A percentile compares a stretch with the other conserved stretches of the same genome.
phyloP scores from a whole-genome alignment of 2,329 filamentous ascomycete species.

The Nannizziopsis barbatae region DNA sequence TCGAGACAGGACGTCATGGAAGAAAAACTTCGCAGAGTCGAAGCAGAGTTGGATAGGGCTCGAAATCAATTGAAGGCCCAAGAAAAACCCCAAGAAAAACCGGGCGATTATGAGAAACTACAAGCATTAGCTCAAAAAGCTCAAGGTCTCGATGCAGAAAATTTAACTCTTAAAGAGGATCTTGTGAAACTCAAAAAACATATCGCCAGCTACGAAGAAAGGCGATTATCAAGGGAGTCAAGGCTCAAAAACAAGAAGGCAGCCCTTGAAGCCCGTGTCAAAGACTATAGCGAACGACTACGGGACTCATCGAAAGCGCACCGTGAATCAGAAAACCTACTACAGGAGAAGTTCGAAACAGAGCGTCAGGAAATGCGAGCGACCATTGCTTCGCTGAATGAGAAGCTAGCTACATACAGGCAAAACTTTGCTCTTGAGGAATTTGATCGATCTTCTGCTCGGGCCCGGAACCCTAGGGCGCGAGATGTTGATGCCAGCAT shows the following conservation, averaged over 20 bases:
- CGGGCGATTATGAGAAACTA: conserved; percentile 27
- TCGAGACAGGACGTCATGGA: conserved; percentile 12
- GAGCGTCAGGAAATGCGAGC: conserved; percentile 31
- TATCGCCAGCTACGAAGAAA: conserved; percentile 33
- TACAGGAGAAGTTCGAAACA: conserved; percentile 26
- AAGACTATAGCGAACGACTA: conserved; percentile 33
- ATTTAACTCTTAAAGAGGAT: conserved; percentile 30
- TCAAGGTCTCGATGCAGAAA: conserved; percentile 33
- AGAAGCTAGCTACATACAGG: conserved; percentile 20
- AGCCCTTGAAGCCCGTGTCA: conserved; percentile 30
- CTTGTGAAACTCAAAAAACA: conserved; percentile 34
- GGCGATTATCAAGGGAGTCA: conserved; percentile 34
- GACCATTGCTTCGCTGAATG: conserved; percentile 30
- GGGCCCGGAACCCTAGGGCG: conserved; percentile 12
- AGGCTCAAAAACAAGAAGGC: conserved; percentile 32
- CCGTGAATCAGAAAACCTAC: conserved; percentile 27
- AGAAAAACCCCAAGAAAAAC: conserved; percentile 21
- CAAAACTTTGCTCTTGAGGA: not conserved
- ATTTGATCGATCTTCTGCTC: conserved; percentile 5
- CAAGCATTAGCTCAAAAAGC: conserved; percentile 30
- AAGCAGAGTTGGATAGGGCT: conserved; percentile 28
- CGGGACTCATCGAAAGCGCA: conserved; percentile 27
- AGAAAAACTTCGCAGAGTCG: conserved; percentile 25
- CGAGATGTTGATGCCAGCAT: not conserved
- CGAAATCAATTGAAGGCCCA: conserved; percentile 27